Evolutionary conservation across 2,329 filamentous ascomycete genomes (phyloP), one percentile per base, ranked within the genome.

Genomic region (Fusarium brachygibbosum): DNA sequence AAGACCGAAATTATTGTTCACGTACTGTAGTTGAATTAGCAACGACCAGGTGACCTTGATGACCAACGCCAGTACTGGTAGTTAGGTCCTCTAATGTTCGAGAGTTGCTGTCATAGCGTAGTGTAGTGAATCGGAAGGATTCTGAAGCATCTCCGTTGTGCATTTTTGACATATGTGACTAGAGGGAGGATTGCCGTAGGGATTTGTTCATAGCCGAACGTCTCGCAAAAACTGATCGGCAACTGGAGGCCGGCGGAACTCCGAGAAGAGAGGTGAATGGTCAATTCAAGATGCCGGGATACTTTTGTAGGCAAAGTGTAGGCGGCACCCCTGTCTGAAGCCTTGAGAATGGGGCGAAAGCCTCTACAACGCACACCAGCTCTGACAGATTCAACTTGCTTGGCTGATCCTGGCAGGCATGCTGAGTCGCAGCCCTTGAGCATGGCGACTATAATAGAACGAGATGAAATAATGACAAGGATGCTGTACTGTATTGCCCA

Each of bases 391-490:
- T 45, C 58, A 58, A 41, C 48, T 52, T 52, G 58, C 48, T 50
- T 50, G 58, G 58, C 46, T 58, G 63, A 62, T 65, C 50, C 42
- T 56, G 63, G 54, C 70, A 73, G 58, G 71, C 71, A 73, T 72
- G 44, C 48, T 74, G 72, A 74, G 70, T 74, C 70, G 70, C 54
- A 56, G 58, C 55, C 63, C 58, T 63, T 63, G 56, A 28, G 49
- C 48, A 60, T 34, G 53, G 56, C 28, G 45, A 63, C 68, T 72
- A 65, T 71, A 71, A 68, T 65, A 68, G 67, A 70, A 63, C 41
- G 57, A 61, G 55, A 63, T 67, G 69, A 56, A 63, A 54, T 46
- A 63, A 52, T 69, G 70, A 51, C 41, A 50, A 38, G 48, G 48
- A 37, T 52, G 25, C 35, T 41, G 40, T 32, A 32, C 29, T 25